phyloP scores from a whole-genome alignment of 106 monocot species.

The Gastrodia elata region DNA sequence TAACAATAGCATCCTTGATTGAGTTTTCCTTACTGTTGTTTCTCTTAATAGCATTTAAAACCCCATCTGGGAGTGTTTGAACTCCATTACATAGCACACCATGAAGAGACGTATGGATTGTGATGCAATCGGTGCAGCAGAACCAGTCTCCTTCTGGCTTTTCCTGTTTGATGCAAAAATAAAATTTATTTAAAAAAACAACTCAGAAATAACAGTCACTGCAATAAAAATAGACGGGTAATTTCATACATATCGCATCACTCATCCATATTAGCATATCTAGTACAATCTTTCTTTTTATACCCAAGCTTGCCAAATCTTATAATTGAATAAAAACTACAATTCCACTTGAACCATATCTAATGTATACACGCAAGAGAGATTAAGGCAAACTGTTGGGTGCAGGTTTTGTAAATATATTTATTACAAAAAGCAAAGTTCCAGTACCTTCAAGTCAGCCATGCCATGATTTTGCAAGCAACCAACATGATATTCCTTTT shows the following conservation, averaged over 20 bases:
- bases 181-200: not conserved
- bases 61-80: conserved; percentile 20
- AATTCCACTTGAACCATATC: no score
- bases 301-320: no score
- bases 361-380: no score
- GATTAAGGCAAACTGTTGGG: no score
- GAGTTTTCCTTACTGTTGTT: conserved; percentile 40
- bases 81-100: conserved; percentile 30
- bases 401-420: no score
- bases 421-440: not conserved
- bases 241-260: no score
- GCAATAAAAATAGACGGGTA: not conserved
- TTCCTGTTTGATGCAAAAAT: conserved; percentile 38
- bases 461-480: conserved; percentile 67
- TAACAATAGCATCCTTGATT: conserved; percentile 16
- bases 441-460: conserved; percentile 57
- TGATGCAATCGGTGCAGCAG: conserved; percentile 53
- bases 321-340: not conserved
- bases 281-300: no score
- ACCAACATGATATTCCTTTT: conserved; percentile 89
- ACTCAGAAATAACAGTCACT: not conserved
- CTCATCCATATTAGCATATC: no score
- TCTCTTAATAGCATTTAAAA: conserved; percentile 44
- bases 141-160: conserved; percentile 79
- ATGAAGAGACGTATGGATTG: conserved; percentile 41